phyloP scores from a whole-genome alignment of 73 alveolate species.

The Uronychia setigera region DNA sequence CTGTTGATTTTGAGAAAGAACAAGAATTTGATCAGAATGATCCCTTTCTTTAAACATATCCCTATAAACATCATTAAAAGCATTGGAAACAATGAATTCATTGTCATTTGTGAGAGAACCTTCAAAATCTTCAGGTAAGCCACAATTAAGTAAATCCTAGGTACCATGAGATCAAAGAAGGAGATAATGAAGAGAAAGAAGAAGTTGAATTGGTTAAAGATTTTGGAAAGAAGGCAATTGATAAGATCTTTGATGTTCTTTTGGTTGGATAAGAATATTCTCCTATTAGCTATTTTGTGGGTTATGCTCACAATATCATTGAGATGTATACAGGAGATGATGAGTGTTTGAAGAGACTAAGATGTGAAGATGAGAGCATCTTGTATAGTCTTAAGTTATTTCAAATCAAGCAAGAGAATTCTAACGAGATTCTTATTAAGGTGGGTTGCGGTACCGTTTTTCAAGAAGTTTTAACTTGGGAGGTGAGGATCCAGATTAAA shows the following conservation, averaged over 20 bases:
- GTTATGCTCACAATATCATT: conserved; percentile 1
- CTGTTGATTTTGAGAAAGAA: too few relatives aligned
- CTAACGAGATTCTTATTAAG: not conserved
- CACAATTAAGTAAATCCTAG: too few relatives aligned
- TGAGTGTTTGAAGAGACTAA: not conserved
- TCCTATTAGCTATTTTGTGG: not conserved
- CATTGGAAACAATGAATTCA: too few relatives aligned
- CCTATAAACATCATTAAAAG: too few relatives aligned
- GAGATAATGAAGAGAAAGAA: too few relatives aligned
- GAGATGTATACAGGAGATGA: not conserved
- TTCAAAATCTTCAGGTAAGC: too few relatives aligned
- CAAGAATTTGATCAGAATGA: too few relatives aligned
- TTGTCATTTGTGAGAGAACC: too few relatives aligned
- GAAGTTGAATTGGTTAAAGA: too few relatives aligned
- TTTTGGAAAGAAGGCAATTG: too few relatives aligned
- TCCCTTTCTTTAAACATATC: too few relatives aligned
- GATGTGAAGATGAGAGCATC: conserved; percentile 12
- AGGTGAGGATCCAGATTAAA: not conserved
- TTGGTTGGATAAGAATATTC: not conserved
- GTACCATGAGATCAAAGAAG: too few relatives aligned
- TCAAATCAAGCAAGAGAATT: not conserved
- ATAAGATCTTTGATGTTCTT: not conserved
- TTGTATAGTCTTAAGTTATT: not conserved
- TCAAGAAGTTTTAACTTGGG: not conserved
- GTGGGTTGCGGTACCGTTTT: conserved; percentile 4